Evolutionary conservation across 257 asterid genomes (phyloP), one percentile per base, ranked within the genome.

Genomic region (Leonotis leonurus): DNA sequence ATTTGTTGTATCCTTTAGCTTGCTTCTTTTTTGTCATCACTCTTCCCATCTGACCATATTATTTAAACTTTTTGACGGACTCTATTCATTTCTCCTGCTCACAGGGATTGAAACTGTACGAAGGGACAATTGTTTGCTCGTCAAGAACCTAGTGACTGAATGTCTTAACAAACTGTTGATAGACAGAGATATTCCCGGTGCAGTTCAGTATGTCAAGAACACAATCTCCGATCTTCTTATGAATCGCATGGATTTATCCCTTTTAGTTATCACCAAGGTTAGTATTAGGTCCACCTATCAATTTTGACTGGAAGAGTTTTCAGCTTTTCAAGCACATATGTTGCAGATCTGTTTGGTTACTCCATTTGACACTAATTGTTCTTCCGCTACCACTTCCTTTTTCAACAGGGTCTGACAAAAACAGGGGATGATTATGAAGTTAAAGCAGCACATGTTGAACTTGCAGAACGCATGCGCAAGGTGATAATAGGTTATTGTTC

Each of bases 391-490:
- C 43, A 40, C 64, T 81, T 72, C 57, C 44, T 44, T 32, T 60
- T 57, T 37, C 25, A 37, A 59, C 48, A 92, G 99, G 99, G 99
- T 73, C 95, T 93, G 59, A 93, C 99, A 16, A 93, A 93, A 83
- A 87, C 88, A 13, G 99, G 99, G 76, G 95, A 93, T 44, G 89
- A 87, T 80, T 93, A 93, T 79, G 99, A 87, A 83, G 99, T 93
- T 50, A 93, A 93, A 80, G 68, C 99, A 62, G 99, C 97, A 56
- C 99, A 93, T 65, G 97, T 87, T 69, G 99, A 89, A 76, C 95
- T 93, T 62, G 99, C 99, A 2, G 99, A 93, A 72, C 85, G 99
- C 62, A 87, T 93, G 99, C 99, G 97, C 54, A 93, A 93, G 95
- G 99, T 65, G 62, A 83, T 60, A 72, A 35, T 27, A 53, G 62